These are phyloP conservation scores for Malania oleifera DNA, from an alignment of 164 flowering plant genomes.

Conservation along the genomic window DNA sequence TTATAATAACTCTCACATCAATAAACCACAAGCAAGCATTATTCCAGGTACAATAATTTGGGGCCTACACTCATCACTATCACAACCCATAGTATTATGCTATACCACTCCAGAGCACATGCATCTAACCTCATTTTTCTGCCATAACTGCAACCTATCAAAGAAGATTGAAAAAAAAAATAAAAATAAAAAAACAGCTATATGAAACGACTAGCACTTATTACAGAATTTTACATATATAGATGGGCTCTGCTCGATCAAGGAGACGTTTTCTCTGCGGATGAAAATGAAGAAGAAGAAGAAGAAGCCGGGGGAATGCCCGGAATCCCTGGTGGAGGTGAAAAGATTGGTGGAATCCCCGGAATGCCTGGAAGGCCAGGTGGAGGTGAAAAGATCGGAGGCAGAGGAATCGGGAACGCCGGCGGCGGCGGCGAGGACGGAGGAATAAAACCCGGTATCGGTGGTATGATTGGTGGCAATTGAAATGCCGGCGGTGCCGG, in stretches of 20 bases:
- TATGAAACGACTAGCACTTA: neutral
- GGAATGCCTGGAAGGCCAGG: conserved; percentile 53
- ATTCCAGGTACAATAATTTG: too few species aligned
- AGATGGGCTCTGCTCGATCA: conserved; percentile 4
- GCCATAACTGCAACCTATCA: too few species aligned
- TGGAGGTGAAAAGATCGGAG: conserved; percentile 30
- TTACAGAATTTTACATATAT: conserved; percentile 4
- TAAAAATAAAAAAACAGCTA: neutral
- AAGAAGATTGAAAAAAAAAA: too few species aligned
- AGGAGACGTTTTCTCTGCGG: conserved; percentile 25
- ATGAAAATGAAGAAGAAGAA: conserved; percentile 23
- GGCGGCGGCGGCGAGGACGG: conserved; percentile 30
- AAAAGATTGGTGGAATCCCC: too few species aligned
- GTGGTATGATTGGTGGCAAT: conserved; percentile 18
- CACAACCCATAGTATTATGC: too few species aligned
- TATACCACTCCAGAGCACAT: too few species aligned
- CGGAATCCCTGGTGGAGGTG: conserved; percentile 36
- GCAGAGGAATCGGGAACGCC: conserved; percentile 24
- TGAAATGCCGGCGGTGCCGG: conserved; percentile 1
- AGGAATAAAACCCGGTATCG: conserved; percentile 12
- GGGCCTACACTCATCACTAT: too few species aligned
- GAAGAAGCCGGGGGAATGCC: conserved; percentile 48
- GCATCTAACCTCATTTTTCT: too few species aligned
- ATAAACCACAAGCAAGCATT: too few species aligned
- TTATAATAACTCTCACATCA: too few species aligned